These are phyloP conservation scores for Cicer yamashitae DNA, from an alignment of 306 rosid genomes.

Conservation along the genomic window DNA sequence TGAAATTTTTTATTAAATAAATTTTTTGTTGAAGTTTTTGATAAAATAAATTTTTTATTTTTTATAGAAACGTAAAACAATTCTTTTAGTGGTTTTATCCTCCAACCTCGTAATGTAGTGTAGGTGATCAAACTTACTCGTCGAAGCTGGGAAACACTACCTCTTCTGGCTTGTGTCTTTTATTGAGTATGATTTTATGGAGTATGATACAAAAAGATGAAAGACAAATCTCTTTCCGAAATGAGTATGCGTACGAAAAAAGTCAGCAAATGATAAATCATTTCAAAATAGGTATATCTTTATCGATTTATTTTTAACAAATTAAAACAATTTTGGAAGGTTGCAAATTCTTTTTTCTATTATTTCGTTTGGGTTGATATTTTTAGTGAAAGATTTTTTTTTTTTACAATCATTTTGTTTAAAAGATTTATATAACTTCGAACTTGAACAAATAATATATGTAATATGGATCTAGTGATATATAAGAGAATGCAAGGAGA, in stretches of 20 bases:
- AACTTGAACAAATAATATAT: too few relatives aligned
- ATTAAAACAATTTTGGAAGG: background rate
- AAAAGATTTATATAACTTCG: too few relatives aligned
- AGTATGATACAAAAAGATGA: background rate
- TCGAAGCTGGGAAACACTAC: background rate
- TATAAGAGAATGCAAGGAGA: too few relatives aligned
- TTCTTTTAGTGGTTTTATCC: too few relatives aligned
- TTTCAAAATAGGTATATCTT: background rate
- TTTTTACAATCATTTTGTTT: too few relatives aligned
- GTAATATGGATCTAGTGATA: too few relatives aligned
- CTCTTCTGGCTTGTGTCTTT: background rate
- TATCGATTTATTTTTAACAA: background rate
- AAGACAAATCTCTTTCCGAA: background rate
- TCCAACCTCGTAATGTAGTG: too few relatives aligned
- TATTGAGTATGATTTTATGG: background rate
- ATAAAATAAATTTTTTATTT: too few relatives aligned
- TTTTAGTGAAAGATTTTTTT: too few relatives aligned
- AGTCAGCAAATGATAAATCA: background rate
- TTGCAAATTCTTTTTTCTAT: background rate
- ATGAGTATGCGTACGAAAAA: background rate
- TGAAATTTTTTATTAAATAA: too few relatives aligned
- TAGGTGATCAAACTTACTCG: background rate
- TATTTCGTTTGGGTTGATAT: background rate
- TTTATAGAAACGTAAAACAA: too few relatives aligned
- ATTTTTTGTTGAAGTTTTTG: too few relatives aligned